Evolutionary conservation across 805 yeast genomes (phyloP).

Genomic region (Ogataea siamensis): DNA sequence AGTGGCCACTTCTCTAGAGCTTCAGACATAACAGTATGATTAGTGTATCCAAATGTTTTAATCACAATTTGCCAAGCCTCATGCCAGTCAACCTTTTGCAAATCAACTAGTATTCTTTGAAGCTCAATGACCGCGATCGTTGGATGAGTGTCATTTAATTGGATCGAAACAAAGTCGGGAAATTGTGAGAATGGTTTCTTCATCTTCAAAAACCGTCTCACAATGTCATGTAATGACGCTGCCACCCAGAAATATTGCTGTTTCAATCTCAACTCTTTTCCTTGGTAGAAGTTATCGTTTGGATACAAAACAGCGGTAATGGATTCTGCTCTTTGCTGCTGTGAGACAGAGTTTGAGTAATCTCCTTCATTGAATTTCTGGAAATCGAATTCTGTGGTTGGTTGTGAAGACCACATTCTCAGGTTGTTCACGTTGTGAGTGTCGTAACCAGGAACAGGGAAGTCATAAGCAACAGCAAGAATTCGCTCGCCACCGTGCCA

Average conservation of each 20-base stretch:
- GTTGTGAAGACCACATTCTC: conserved; percentile 87
- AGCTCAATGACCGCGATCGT: conserved; percentile 87
- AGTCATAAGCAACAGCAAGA: conserved; percentile 85
- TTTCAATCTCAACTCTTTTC: conserved; percentile 87
- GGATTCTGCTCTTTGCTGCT: conserved; percentile 86
- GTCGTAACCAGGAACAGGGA: conserved; percentile 89
- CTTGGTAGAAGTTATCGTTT: conserved; percentile 87
- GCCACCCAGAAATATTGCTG: conserved; percentile 98
- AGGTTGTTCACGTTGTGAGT: conserved; percentile 83
- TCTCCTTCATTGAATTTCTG: conserved; percentile 90
- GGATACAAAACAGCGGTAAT: conserved; percentile 93
- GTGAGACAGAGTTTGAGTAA: conserved; percentile 76
- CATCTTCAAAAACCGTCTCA: conserved; percentile 82
- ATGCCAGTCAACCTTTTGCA: conserved; percentile 79
- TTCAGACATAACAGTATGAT: conserved; percentile 93
- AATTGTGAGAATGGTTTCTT: conserved; percentile 77
- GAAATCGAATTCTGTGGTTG: conserved; percentile 89
- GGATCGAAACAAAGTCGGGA: conserved; percentile 85
- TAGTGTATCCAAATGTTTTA: conserved; percentile 83
- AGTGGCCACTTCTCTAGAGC: conserved; percentile 97
- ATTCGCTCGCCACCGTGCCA: conserved; percentile 93
- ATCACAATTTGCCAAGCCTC: conserved; percentile 84
- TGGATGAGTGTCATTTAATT: conserved; percentile 93
- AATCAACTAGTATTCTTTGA: conserved; percentile 80
- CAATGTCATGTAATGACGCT: conserved; percentile 87